Evolutionary conservation across 306 rosid species (phyloP), one percentile per base, ranked within the genome.

Genomic region (Ceratonia siliqua): DNA sequence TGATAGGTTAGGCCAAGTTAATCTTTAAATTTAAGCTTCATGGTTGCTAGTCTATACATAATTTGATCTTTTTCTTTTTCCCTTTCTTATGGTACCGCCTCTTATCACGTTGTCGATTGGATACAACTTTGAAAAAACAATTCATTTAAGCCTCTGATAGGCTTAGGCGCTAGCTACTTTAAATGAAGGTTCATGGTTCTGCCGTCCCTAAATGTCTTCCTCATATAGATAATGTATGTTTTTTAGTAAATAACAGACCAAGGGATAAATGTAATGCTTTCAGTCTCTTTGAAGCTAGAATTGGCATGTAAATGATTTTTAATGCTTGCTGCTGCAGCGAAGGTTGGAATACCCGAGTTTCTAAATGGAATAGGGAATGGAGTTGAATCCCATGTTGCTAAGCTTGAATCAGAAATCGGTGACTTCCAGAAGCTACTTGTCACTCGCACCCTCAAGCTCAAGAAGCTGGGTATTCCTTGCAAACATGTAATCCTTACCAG

Each of bases 301-400:
- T 9, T 62, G 15, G 48, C 27, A 62, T 33, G 14, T 38, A 38
- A 48, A 48, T 21, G 70, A 61, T 6, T 22, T 78, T 66, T 6
- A 41, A 33, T 76, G 22, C 52, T 79, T 79, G 6, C 17, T 25
- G 20, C 48, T 81, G 68, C 89, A 91, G 94, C 72, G 22, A 91
- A 89, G 86, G 92, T 91, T 28, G 92, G 97, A 50, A 91, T 91
- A 77, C 91, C 90, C 2, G 97, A 89, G 22, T 91, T 91, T 84
- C 83, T 91, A 20, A 86, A 32, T 21, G 95, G 95, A 70, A 81
- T 91, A 45, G 97, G 97, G 53, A 79, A 86, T 0, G 97, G 89
- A 15, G 89, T 89, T 6, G 95, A 91, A 48, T 58, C 97, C 36
- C 92, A 89, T 75, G 89, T 81, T 10, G 81, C 91, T 12, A 91